These are phyloP conservation scores for Talaromyces sp. DNA, from an alignment of 2,329 filamentous ascomycete species.

Conservation along the genomic window DNA sequence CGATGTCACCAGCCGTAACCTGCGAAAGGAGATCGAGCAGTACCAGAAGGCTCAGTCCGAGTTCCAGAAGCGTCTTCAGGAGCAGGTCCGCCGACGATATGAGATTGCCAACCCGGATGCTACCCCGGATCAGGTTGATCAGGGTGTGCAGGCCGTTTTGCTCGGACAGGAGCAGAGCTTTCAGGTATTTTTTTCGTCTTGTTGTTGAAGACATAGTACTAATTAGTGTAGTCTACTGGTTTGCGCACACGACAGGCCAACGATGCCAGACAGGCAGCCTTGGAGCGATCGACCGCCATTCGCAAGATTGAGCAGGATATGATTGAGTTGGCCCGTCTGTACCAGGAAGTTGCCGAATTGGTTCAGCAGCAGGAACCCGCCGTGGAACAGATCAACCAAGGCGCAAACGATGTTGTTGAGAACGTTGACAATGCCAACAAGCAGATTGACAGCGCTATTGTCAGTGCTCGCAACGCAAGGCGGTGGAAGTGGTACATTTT, in stretches of 20 bases:
- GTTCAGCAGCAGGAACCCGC: constrained; percentile 82
- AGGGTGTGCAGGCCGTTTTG: constrained; percentile 68
- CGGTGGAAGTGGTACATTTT: constrained; percentile 98
- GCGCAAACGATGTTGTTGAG: constrained; percentile 78
- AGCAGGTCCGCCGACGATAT: constrained; percentile 85
- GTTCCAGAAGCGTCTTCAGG: constrained; percentile 75
- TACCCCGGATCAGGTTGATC: constrained; percentile 70
- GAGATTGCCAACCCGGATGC: constrained; percentile 83
- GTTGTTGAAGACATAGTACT: background rate
- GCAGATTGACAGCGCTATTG: constrained; percentile 76
- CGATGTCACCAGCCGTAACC: constrained; percentile 70
- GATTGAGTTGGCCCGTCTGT: constrained; percentile 79
- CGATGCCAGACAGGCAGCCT: constrained; percentile 74
- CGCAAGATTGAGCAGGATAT: constrained; percentile 90
- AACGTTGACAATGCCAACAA: constrained; percentile 83
- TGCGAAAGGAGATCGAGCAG: constrained; percentile 75
- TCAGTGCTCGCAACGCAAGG: constrained; percentile 72
- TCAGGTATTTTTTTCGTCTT: constrained; percentile 56
- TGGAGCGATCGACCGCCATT: constrained; percentile 79
- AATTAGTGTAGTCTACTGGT: constrained; percentile 30
- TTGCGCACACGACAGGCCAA: constrained; percentile 67
- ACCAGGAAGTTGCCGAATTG: constrained; percentile 82
- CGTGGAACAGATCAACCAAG: constrained; percentile 77
- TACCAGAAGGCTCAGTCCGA: constrained; percentile 78
- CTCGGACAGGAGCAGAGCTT: constrained; percentile 73